Percentiles rank a stretch among this genome's conserved stretches.
Conservation (phyloP, 176 grass and related monocot genomes). For the Aechmea fasciata region DNA sequence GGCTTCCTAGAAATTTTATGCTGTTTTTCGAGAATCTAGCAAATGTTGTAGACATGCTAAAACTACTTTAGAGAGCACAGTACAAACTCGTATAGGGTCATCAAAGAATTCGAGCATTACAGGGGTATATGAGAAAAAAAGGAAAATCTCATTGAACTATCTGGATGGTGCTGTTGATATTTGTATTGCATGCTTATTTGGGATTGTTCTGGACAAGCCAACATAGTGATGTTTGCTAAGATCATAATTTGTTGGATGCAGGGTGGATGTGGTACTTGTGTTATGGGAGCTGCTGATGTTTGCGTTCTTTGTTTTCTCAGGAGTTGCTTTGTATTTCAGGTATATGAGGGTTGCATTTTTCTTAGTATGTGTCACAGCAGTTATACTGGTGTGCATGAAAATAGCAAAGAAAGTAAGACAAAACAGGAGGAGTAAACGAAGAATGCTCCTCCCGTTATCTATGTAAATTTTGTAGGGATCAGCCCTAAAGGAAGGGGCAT, state of each 20-base stretch:
- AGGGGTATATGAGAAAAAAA: no score
- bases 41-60: no score
- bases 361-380: slow-evolving; percentile 23
- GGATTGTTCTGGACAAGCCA: not conserved
- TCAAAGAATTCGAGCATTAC: no score
- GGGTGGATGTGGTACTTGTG: slow-evolving; percentile 39
- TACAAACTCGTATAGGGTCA: no score
- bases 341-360: slow-evolving; percentile 33
- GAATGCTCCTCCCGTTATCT: slow-evolving; percentile 45
- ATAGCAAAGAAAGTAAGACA: slow-evolving; percentile 34
- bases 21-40: no score
- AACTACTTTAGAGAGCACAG: no score
- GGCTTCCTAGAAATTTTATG: no score
- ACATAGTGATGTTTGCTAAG: not conserved
- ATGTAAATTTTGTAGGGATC: slow-evolving; percentile 18
- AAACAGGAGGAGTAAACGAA: slow-evolving; percentile 31
- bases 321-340: slow-evolving; percentile 38
- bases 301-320: slow-evolving; percentile 39
- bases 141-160: no score
- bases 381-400: slow-evolving; percentile 34
- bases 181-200: not conserved
- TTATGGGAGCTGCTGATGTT: slow-evolving; percentile 44
- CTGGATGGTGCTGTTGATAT: no score
- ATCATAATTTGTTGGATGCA: slow-evolving; percentile 3
- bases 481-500: no score